Percentiles rank a stretch among this genome's conserved stretches.
Evolutionary conservation across 306 rosid species (phyloP).

Genomic region (Castanea mollissima): DNA sequence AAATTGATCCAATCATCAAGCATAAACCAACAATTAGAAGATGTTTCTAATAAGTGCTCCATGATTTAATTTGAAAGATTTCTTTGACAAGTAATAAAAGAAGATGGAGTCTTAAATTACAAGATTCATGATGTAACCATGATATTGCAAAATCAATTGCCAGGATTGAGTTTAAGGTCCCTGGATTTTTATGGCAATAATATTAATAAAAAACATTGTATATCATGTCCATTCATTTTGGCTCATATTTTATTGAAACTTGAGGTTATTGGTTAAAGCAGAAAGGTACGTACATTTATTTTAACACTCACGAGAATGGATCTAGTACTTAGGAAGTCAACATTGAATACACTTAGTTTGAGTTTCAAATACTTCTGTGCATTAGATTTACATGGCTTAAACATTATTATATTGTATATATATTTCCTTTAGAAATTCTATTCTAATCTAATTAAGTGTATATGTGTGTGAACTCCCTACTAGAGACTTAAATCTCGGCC

Average conservation of each 20-base stretch:
- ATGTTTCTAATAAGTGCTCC: constrained; percentile 37
- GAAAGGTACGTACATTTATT: constrained; percentile 22
- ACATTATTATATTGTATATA: not conserved
- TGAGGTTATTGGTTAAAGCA: not conserved
- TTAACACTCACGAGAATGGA: too few relatives aligned
- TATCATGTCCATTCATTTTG: not conserved
- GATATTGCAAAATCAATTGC: constrained; percentile 32
- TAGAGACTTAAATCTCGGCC: too few relatives aligned
- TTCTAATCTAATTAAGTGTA: too few relatives aligned
- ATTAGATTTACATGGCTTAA: not conserved
- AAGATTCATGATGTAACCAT: constrained; percentile 31
- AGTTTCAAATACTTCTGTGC: constrained; percentile 13
- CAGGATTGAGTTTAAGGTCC: not conserved
- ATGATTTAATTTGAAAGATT: constrained; percentile 25
- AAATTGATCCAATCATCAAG: constrained; percentile 28
- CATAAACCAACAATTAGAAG: constrained; percentile 20
- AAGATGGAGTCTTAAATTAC: not conserved
- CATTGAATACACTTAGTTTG: not conserved
- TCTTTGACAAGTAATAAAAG: constrained; percentile 22
- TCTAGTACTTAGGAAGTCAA: too few relatives aligned
- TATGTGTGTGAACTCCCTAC: too few relatives aligned
- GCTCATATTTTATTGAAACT: not conserved
- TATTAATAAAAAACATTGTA: not conserved
- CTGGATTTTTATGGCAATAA: not conserved
- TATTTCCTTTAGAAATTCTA: too few relatives aligned